Base-by-base conservation (phyloP, 2,329 filamentous ascomycete species). In the Phyllachora maydis region DNA sequence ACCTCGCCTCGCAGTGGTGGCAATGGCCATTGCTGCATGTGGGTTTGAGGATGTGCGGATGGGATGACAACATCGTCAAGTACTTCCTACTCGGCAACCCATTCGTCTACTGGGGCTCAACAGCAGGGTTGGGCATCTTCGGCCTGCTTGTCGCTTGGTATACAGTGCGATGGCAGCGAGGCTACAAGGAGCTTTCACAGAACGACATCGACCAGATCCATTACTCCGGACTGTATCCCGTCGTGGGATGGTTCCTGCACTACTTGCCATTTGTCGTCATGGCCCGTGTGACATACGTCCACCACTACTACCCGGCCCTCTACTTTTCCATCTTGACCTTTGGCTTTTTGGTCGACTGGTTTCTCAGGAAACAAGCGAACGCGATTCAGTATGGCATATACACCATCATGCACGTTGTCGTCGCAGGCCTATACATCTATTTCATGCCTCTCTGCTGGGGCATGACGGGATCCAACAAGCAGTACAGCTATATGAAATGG, bases 11-110 rank as follows among this genome's bases (percentile, higher is more conserved):
- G 9, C 62, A 82, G 35, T 93, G 83, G 59, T 98, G 88, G 88
- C 83, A 98, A 52, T 98, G 88, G 88, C 88, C 88, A 11, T 68
- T 98, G 32, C 68, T 98, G 19, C 61, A 95, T 39, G 88, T 95
- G 27, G 88, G 88, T 44, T 69, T 98, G 26, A 77, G 90, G 31
- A 98, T 98, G 88, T 98, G 88, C 51, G 77, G 83, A 35, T 98
- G 88, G 90, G 83, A 90, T 38, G 83, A 98, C 42, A 68, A 71
- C 38, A 82, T 81, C 34, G 70, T 92, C 54, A 98, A 98, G 50
- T 98, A 98, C 56, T 98, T 92, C 64, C 70, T 98, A 14, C 76
- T 98, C 22, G 88, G 88, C 31, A 98, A 98, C 52, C 88, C 90
- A 5, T 55, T 90, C 25, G 74, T 95, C 27, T 98, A 98, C 60